Conservation (phyloP, 139 green algal species). For the Astrephomene gubernaculifera region DNA sequence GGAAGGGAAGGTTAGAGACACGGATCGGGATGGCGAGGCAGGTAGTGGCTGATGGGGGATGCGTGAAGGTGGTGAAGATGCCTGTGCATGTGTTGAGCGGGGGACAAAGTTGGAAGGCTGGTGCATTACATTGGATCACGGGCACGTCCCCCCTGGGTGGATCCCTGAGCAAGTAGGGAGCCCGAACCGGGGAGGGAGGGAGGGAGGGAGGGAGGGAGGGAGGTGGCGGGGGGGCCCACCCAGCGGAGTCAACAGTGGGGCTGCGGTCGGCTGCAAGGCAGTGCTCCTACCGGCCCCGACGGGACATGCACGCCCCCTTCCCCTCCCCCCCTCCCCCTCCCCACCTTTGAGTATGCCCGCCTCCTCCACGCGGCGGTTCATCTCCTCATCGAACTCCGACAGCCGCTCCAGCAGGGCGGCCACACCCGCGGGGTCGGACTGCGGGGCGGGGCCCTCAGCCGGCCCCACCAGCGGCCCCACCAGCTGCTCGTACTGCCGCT, state of each 20-base stretch:
- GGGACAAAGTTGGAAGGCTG: no score
- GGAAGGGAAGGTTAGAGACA: no score
- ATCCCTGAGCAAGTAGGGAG: no score
- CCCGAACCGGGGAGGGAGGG: background rate
- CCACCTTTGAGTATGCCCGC: constrained; percentile 70
- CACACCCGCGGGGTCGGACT: constrained; percentile 58
- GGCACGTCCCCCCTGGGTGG: no score
- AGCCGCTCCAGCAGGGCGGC: constrained; percentile 68
- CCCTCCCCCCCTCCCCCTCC: background rate
- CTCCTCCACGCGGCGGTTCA: constrained; percentile 75
- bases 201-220: background rate
- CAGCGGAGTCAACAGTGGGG: no score
- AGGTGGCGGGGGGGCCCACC: background rate
- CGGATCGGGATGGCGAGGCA: no score
- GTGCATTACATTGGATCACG: no score
- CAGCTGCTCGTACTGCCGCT: constrained; percentile 48
- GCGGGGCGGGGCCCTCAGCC: background rate
- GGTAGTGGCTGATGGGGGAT: no score
- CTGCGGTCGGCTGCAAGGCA: no score
- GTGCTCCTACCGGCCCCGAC: no score
- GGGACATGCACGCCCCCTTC: background rate
- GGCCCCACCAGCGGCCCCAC: constrained; percentile 62
- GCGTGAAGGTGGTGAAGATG: no score
- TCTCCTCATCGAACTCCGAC: constrained; percentile 80
- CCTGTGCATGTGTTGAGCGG: no score